Conservation (phyloP, 345 rosid species). For the Erysimum cheiranthoides region DNA sequence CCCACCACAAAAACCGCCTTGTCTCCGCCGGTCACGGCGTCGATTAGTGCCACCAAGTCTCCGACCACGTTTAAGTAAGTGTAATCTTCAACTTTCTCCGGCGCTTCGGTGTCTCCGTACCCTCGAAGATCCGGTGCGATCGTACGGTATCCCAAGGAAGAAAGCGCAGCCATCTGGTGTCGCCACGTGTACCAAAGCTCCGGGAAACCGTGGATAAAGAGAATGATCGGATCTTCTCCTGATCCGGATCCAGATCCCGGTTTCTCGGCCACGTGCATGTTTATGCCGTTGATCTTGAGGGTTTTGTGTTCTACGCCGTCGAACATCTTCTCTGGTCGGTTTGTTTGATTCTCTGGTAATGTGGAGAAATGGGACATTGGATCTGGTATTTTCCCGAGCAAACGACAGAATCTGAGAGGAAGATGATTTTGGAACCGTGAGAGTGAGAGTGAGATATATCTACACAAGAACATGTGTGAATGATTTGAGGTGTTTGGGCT, state of each 20-base stretch:
- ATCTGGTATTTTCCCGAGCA: background rate
- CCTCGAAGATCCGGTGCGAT: too few species aligned
- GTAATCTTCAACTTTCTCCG: too few species aligned
- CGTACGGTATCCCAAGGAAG: slow-evolving; percentile 74
- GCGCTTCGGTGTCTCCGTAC: too few species aligned
- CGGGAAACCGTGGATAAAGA: slow-evolving; percentile 86
- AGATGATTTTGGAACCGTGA: slow-evolving; percentile 4
- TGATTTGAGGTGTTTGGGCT: slow-evolving; percentile 1
- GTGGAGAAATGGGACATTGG: background rate
- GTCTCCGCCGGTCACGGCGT: too few species aligned
- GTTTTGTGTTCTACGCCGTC: slow-evolving; percentile 61
- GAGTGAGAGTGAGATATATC: background rate
- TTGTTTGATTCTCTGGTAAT: background rate
- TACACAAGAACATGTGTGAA: slow-evolving; percentile 25
- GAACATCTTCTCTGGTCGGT: slow-evolving; percentile 43
- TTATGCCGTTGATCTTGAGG: slow-evolving; percentile 64
- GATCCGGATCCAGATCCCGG: slow-evolving; percentile 48
- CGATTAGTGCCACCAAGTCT: too few species aligned
- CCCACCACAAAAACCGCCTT: too few species aligned
- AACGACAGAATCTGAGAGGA: slow-evolving; percentile 19
- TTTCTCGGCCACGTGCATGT: slow-evolving; percentile 75
- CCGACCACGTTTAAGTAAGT: too few species aligned
- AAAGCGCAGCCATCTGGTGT: slow-evolving; percentile 70
- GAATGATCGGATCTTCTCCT: slow-evolving; percentile 50
- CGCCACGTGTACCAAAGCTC: slow-evolving; percentile 91